Evolutionary conservation across 2,329 filamentous ascomycete species (phyloP).

Genomic region (Lachnellula suecica): DNA sequence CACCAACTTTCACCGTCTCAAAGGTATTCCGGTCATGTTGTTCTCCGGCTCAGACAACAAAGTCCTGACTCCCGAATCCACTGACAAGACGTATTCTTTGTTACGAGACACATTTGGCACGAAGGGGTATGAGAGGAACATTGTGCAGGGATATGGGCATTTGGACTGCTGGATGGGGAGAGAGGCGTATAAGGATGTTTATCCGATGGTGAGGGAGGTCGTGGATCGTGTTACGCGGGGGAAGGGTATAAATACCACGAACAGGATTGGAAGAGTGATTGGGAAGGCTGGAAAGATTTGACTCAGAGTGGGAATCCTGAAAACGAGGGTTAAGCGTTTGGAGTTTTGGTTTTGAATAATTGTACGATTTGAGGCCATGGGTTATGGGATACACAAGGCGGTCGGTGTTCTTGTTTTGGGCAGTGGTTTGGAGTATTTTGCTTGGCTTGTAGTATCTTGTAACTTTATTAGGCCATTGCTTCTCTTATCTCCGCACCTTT

Average conservation of each 20-base stretch:
- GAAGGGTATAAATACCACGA: constrained; percentile 26
- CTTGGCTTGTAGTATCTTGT: too few species aligned
- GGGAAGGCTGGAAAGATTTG: constrained; percentile 12
- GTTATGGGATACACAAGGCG: too few species aligned
- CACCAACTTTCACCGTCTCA: constrained; percentile 49
- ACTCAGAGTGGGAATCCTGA: neutral
- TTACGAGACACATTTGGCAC: constrained; percentile 52
- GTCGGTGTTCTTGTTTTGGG: too few species aligned
- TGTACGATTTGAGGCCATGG: too few species aligned
- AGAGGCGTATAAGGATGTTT: constrained; percentile 59
- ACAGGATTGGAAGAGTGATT: constrained; percentile 24
- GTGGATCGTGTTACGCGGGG: constrained; percentile 47
- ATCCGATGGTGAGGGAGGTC: constrained; percentile 53
- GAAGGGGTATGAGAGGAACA: constrained; percentile 47
- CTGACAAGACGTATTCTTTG: constrained; percentile 51
- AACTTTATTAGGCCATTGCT: too few species aligned
- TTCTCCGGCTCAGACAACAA: constrained; percentile 57
- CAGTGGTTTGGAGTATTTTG: too few species aligned
- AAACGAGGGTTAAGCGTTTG: neutral
- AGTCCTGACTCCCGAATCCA: constrained; percentile 53
- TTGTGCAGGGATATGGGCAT: constrained; percentile 59
- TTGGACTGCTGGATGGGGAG: constrained; percentile 63
- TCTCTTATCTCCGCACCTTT: too few species aligned
- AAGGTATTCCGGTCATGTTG: constrained; percentile 53
- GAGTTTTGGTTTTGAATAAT: too few species aligned